Conservation (phyloP, 1,284 basidiomycete species). For the Leccinum laetum region DNA sequence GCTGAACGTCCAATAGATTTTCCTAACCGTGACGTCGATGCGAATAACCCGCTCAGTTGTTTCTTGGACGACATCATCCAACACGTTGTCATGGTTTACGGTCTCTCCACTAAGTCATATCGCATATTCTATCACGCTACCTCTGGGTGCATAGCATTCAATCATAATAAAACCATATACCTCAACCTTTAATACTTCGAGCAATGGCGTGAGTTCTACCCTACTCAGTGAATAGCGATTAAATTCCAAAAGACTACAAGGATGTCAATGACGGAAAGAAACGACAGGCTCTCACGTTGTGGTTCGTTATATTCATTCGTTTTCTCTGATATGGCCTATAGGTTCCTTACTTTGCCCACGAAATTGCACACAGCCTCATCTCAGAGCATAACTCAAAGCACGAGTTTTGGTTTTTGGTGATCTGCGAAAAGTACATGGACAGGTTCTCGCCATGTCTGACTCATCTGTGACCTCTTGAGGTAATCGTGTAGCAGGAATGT, state of each 20-base stretch:
- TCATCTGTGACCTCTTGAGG: not conserved
- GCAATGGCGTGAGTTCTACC: conserved; percentile 59
- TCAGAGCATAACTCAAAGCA: not conserved
- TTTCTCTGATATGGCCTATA: not conserved
- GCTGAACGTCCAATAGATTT: conserved; percentile 27
- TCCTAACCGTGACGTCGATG: conserved; percentile 22
- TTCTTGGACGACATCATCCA: conserved; percentile 60
- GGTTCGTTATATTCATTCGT: conserved; percentile 39
- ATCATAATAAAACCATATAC: conserved; percentile 86
- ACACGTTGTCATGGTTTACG: conserved; percentile 55
- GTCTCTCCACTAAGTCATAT: conserved; percentile 62
- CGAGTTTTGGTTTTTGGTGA: not conserved
- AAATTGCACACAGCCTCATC: not conserved
- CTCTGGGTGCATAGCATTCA: conserved; percentile 92
- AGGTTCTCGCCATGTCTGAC: not conserved
- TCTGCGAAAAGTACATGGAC: not conserved
- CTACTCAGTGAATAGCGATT: not conserved
- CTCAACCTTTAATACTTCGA: conserved; percentile 86
- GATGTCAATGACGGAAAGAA: conserved; percentile 59
- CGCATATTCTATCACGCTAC: conserved; percentile 84
- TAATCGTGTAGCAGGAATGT: not conserved
- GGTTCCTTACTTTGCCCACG: not conserved
- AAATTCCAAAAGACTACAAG: conserved; percentile 54
- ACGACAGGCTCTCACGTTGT: conserved; percentile 76
- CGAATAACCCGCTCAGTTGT: conserved; percentile 50